These are phyloP conservation scores for Neoascochyta sp. DNA, from an alignment of 2,329 filamentous ascomycete species.

Conservation along the genomic window DNA sequence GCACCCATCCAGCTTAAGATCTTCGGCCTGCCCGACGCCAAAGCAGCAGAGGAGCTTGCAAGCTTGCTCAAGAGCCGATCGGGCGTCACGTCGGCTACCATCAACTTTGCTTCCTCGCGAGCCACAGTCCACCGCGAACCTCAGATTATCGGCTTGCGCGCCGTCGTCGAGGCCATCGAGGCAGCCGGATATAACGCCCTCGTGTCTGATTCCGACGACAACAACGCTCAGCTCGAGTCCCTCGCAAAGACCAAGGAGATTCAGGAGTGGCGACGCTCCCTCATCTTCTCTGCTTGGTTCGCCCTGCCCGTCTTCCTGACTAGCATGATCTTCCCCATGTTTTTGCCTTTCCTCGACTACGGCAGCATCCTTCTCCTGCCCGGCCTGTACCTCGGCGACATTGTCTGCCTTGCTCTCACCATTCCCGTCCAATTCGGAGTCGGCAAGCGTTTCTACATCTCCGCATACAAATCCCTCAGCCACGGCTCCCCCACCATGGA, in stretches of 20 bases:
- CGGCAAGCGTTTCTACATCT: constrained; percentile 87
- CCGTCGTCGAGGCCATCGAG: constrained; percentile 79
- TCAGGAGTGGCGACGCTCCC: constrained; percentile 82
- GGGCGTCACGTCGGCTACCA: constrained; percentile 69
- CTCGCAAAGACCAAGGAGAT: constrained; percentile 96
- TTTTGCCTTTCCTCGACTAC: constrained; percentile 70
- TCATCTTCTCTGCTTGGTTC: constrained; percentile 72
- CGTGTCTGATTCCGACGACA: constrained; percentile 87
- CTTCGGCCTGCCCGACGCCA: constrained; percentile 72
- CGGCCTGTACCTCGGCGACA: constrained; percentile 83
- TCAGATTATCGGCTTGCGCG: constrained; percentile 69
- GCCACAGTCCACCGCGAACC: constrained; percentile 72
- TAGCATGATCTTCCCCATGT: constrained; percentile 93
- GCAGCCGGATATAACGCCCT: constrained; percentile 82
- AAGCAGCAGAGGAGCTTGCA: constrained; percentile 69
- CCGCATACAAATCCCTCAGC: constrained; percentile 88
- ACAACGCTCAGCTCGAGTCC: constrained; percentile 93
- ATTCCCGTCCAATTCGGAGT: constrained; percentile 96
- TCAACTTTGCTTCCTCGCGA: constrained; percentile 71
- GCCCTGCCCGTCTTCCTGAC: constrained; percentile 87
- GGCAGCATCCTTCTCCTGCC: constrained; percentile 63
- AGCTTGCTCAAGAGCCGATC: constrained; percentile 59
- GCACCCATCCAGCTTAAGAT: constrained; percentile 75
- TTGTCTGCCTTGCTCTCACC: constrained; percentile 78
- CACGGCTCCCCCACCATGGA: constrained; percentile 97